Conservation (phyloP, 163 green algal species). For the Chloromonas sp. region DNA sequence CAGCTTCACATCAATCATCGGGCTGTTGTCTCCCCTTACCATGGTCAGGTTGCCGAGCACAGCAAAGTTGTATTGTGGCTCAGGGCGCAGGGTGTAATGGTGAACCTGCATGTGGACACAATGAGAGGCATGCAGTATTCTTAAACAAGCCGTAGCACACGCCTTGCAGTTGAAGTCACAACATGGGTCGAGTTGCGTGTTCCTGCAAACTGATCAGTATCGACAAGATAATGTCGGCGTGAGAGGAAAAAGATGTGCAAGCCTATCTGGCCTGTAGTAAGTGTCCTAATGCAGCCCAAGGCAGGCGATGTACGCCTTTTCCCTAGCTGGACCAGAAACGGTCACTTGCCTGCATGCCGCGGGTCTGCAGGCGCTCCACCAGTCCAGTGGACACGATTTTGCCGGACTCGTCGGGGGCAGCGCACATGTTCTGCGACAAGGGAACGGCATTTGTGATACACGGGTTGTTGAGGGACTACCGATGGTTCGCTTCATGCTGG, state of each 20-base stretch:
- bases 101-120: conserved; percentile 21
- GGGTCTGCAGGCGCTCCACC: conserved; percentile 9
- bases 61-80: neutral
- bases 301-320: neutral
- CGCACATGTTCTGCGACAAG: neutral
- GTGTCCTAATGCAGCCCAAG: neutral
- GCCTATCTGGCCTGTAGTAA: neutral
- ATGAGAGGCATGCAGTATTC: neutral
- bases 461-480: neutral
- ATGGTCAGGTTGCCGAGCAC: neutral
- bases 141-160: neutral
- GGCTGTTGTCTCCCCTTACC: neutral
- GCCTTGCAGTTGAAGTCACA: neutral
- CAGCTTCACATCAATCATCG: too few species aligned
- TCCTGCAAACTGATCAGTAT: neutral
- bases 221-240: neutral
- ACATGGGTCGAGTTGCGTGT: neutral
- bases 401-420: neutral
- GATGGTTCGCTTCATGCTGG: neutral
- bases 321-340: neutral
- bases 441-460: neutral
- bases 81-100: conserved; percentile 29
- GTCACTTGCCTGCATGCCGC: conserved; percentile 14
- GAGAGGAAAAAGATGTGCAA: neutral
- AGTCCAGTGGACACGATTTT: conserved; percentile 5